A percentile compares a stretch with the other conserved stretches of the same genome.
phyloP scores from a whole-genome alignment of 768 basidiomycete genomes.

The Termitomyces sp. region DNA sequence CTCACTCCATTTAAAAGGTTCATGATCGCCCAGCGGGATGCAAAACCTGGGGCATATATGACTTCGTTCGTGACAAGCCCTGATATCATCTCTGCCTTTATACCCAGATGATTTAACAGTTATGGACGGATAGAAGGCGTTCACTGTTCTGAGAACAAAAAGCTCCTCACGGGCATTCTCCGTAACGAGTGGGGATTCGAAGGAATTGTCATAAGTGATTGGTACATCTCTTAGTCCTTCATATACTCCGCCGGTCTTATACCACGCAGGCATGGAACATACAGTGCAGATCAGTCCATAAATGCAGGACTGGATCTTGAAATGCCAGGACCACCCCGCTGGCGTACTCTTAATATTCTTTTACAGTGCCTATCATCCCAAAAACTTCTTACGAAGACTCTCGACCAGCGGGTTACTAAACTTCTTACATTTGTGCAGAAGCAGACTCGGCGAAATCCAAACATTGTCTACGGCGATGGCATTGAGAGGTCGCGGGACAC shows the following conservation, averaged over 20 bases:
- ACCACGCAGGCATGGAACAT: conserved; percentile 57
- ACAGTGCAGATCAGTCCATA: conserved; percentile 59
- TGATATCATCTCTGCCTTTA: background rate
- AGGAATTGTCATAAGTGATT: conserved; percentile 73
- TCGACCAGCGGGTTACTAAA: conserved; percentile 46
- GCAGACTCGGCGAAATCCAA: conserved; percentile 48
- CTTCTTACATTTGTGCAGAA: conserved; percentile 55
- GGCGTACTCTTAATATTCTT: conserved; percentile 47
- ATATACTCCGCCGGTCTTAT: background rate
- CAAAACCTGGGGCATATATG: conserved; percentile 63
- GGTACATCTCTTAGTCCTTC: conserved; percentile 35
- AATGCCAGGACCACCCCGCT: conserved; percentile 72
- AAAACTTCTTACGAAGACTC: conserved; percentile 41
- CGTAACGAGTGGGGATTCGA: conserved; percentile 72
- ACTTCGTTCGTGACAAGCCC: conserved; percentile 40
- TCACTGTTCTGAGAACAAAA: conserved; percentile 65
- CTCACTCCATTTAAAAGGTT: conserved; percentile 31
- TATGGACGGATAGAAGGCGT: conserved; percentile 71
- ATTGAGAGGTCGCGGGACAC: conserved; percentile 51
- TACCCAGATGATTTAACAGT: conserved; percentile 24
- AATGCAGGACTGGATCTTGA: conserved; percentile 78
- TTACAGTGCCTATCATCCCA: conserved; percentile 32
- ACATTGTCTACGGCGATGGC: conserved; percentile 60
- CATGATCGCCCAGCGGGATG: conserved; percentile 62
- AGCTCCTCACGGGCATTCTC: conserved; percentile 57